Conservation (phyloP, 306 rosid species). For the Glycyrrhiza uralensis region DNA sequence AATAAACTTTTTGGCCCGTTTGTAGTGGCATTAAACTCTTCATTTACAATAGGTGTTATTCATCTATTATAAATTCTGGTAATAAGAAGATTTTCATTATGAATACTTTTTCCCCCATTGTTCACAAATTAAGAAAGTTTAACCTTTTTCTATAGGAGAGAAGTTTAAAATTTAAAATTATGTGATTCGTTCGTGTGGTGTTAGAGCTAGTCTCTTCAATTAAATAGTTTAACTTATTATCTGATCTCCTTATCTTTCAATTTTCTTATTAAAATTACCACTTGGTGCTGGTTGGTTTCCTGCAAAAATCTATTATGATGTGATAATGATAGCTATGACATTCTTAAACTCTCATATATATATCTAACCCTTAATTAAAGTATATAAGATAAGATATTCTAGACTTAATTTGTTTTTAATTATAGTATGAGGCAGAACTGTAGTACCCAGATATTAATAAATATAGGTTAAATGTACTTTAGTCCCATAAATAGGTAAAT, state of each 20-base stretch:
- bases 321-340: background rate
- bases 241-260: background rate
- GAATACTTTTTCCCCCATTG: background rate
- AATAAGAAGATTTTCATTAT: background rate
- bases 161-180: background rate
- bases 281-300: constrained; percentile 1
- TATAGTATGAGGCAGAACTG: no score
- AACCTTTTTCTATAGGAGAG: background rate
- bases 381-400: no score
- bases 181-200: background rate
- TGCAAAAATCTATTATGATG: background rate
- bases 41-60: constrained; percentile 6
- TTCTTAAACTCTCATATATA: background rate
- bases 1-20: constrained; percentile 5
- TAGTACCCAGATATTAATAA: no score
- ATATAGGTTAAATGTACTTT: no score
- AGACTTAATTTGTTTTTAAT: no score
- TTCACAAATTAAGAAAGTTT: background rate
- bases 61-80: background rate
- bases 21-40: constrained; percentile 14
- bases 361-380: no score
- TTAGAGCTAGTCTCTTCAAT: constrained; percentile 7
- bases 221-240: background rate
- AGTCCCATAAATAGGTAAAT: no score
- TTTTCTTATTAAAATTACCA: constrained; percentile 5